phyloP scores from a whole-genome alignment of 108 stramenopile genomes.

The Fragilaria crotonensis region DNA sequence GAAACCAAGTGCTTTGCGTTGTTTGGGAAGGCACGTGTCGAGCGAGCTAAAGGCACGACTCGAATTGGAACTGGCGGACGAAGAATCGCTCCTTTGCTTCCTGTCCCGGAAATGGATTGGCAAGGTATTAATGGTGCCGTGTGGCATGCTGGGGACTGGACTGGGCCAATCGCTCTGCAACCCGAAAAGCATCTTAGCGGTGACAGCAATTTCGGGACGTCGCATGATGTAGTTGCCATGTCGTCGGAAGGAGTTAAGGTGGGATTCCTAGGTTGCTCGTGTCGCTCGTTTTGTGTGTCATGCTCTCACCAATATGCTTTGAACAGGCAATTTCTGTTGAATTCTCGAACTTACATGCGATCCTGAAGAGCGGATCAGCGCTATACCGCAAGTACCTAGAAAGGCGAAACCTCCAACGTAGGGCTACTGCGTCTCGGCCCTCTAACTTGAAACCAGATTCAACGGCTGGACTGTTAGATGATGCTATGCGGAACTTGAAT shows the following conservation, averaged over 20 bases:
- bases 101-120: background rate
- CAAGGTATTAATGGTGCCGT: conserved; percentile 9
- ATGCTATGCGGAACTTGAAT: conserved; percentile 53
- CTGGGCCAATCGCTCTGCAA: conserved; percentile 57
- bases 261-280: background rate
- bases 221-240: conserved; percentile 73
- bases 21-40: conserved; percentile 71
- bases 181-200: conserved; percentile 62
- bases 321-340: conserved; percentile 52
- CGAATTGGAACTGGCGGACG: background rate
- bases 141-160: conserved; percentile 84
- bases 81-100: background rate
- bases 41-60: conserved; percentile 19
- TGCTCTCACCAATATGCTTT: background rate
- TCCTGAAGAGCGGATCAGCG: conserved; percentile 63
- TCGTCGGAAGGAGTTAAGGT: conserved; percentile 81
- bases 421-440: background rate
- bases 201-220: conserved; percentile 43
- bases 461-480: conserved; percentile 18
- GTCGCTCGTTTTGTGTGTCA: background rate
- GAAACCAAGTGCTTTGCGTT: conserved; percentile 46
- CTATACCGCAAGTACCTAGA: conserved; percentile 69
- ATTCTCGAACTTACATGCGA: conserved; percentile 56
- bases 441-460: background rate
- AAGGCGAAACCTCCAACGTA: conserved; percentile 15